Percentiles rank a stretch among this genome's conserved stretches.
Conservation (phyloP, 202 grass and related monocot species). For the Carex arenaria region DNA sequence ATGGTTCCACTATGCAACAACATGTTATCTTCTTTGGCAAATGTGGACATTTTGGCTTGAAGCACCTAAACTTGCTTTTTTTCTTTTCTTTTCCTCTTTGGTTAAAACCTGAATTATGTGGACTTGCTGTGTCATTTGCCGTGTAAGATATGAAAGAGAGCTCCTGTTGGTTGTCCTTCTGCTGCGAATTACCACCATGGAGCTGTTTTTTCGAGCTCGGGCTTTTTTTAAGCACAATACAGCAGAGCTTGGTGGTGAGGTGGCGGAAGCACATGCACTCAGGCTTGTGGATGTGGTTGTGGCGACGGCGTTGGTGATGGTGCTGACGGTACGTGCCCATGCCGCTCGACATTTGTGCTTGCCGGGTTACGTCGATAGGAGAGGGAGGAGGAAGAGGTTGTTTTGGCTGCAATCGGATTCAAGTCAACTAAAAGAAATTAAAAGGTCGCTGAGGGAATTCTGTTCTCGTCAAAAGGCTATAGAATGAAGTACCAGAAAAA, state of each 20-base stretch:
- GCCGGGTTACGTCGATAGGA: neutral
- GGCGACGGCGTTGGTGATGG: conserved; percentile 5
- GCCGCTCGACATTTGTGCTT: conserved; percentile 9
- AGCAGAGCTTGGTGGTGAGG: conserved; percentile 11
- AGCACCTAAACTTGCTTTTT: conserved; percentile 23
- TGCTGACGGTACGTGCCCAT: neutral
- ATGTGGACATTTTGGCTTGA: conserved; percentile 2
- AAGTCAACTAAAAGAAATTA: neutral
- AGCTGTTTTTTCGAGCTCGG: neutral
- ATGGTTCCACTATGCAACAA: conserved; percentile 8
- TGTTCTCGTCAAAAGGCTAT: neutral
- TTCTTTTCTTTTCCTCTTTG: conserved; percentile 15
- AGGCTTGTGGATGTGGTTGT: conserved; percentile 8
- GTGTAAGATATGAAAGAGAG: conserved; percentile 23
- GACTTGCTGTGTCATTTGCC: neutral
- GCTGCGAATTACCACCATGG: neutral
- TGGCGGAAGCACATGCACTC: conserved; percentile 24
- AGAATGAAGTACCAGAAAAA: neutral
- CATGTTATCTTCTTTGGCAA: conserved; percentile 26
- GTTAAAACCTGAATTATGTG: neutral
- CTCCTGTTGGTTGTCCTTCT: neutral
- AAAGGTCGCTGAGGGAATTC: neutral
- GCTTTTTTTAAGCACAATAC: conserved; percentile 8
- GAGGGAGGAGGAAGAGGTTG: conserved; percentile 3
- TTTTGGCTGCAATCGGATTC: neutral